phyloP scores from a whole-genome alignment of 2,329 filamentous ascomycete genomes.

The Chrysoporthe puriensis region DNA sequence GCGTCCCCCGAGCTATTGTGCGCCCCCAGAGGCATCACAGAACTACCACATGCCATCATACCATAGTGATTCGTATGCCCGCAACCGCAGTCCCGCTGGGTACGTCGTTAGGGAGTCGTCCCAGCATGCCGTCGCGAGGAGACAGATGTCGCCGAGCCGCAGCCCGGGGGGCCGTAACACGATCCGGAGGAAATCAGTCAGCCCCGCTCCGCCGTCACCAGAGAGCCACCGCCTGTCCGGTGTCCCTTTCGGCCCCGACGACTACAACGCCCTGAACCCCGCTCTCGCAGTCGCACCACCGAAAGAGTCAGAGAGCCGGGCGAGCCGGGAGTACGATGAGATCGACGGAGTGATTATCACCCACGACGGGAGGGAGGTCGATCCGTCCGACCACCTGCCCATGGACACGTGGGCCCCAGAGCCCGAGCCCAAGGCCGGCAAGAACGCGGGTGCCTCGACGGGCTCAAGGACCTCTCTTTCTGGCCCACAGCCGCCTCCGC shows the following conservation, averaged over 20 bases:
- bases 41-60: slow-evolving; percentile 39
- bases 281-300: slow-evolving; percentile 43
- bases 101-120: slow-evolving; percentile 42
- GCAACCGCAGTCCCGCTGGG: slow-evolving; percentile 41
- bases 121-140: slow-evolving; percentile 43
- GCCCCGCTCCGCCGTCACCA: slow-evolving; percentile 62
- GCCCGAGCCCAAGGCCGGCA: slow-evolving; percentile 62
- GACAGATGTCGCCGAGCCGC: slow-evolving; percentile 43
- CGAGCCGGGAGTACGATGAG: slow-evolving; percentile 51
- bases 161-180: slow-evolving; percentile 50
- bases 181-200: slow-evolving; percentile 69
- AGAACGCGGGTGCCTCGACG: slow-evolving; percentile 39
- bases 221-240: slow-evolving; percentile 59
- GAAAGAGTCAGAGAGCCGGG: slow-evolving; percentile 34
- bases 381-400: slow-evolving; percentile 80
- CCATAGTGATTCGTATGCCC: slow-evolving; percentile 42
- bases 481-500: slow-evolving; percentile 57
- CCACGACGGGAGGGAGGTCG: slow-evolving; percentile 75
- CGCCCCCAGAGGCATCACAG: slow-evolving; percentile 33
- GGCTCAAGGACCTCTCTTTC: slow-evolving; percentile 50
- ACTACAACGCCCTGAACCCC: slow-evolving; percentile 75
- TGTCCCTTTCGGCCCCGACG: slow-evolving; percentile 75
- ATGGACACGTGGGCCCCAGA: slow-evolving; percentile 79
- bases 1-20: slow-evolving; percentile 33
- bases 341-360: slow-evolving; percentile 72